Evolutionary conservation across 2,329 filamentous ascomycete genomes (phyloP).

Genomic region (Blumeriella jaapii): DNA sequence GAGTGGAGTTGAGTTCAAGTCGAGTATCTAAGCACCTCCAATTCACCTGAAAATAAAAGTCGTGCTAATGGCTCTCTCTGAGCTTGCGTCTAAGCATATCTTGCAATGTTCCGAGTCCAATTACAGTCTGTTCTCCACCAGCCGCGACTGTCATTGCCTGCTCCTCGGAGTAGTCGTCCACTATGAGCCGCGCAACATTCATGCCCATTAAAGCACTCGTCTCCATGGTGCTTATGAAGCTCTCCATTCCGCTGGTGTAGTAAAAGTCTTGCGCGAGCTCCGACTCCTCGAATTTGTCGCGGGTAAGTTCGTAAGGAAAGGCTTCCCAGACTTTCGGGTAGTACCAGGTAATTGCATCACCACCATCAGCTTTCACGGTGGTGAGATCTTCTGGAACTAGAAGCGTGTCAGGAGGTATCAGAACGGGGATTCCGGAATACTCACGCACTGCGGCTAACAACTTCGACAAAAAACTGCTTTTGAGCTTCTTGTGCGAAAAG

Average conservation of each 20-base stretch:
- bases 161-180: conserved; percentile 40
- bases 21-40: too few relatives aligned
- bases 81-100: too few relatives aligned
- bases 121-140: neutral
- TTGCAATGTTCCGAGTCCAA: too few relatives aligned
- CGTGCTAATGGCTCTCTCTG: too few relatives aligned
- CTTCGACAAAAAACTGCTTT: conserved; percentile 39
- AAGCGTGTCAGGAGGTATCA: conserved; percentile 20
- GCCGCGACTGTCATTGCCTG: neutral
- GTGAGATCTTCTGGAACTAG: conserved; percentile 20
- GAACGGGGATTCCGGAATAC: conserved; percentile 9
- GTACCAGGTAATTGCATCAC: conserved; percentile 64
- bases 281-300: conserved; percentile 77
- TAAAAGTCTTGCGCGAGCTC: conserved; percentile 56
- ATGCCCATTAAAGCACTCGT: conserved; percentile 85
- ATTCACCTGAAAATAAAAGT: too few relatives aligned
- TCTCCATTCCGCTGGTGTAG: conserved; percentile 70
- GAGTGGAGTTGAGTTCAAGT: too few relatives aligned
- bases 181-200: conserved; percentile 65
- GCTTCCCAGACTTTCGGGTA: conserved; percentile 68
- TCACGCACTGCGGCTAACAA: conserved; percentile 34
- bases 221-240: conserved; percentile 96
- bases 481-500: conserved; percentile 45
- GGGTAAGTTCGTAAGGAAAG: conserved; percentile 76
- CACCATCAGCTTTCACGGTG: conserved; percentile 13